Percentiles rank a stretch among this genome's conserved stretches.
phyloP scores from a whole-genome alignment of 352 stramenopile genomes.

The Elongisporangium anandrum region DNA sequence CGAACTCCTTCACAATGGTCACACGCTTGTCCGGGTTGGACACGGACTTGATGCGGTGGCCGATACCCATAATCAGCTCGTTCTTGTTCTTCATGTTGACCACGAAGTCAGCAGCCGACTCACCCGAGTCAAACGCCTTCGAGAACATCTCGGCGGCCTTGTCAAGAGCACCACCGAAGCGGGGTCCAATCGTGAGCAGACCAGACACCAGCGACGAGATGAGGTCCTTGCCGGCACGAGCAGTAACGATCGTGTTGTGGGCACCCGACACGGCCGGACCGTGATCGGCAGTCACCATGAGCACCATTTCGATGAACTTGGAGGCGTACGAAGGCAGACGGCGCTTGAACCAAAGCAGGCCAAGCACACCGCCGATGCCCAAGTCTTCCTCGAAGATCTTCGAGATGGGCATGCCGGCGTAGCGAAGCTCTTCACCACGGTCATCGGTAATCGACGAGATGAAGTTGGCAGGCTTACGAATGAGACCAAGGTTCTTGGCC shows the following conservation, averaged over 20 bases:
- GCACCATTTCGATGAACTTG: conserved; percentile 98
- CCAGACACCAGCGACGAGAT: conserved; percentile 96
- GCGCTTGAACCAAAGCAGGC: conserved; percentile 95
- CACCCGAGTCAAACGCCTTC: conserved; percentile 84
- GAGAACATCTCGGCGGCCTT: conserved; percentile 93
- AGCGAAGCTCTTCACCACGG: conserved; percentile 94
- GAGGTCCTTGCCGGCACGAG: conserved; percentile 95
- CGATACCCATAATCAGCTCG: conserved; percentile 97
- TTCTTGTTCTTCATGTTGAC: conserved; percentile 93
- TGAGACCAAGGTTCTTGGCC: conserved; percentile 94
- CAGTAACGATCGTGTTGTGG: conserved; percentile 96
- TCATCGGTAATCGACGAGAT: conserved; percentile 98
- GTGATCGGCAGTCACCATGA: conserved; percentile 97
- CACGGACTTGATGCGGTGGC: conserved; percentile 94
- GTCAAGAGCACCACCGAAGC: conserved; percentile 95
- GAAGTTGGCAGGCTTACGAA: conserved; percentile 96
- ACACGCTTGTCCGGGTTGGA: conserved; percentile 96
- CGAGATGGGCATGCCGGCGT: conserved; percentile 94
- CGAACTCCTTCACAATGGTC: conserved; percentile 96
- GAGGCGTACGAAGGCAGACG: conserved; percentile 84
- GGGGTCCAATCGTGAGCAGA: conserved; percentile 94
- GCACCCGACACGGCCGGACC: conserved; percentile 94
- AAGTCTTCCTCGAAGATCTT: conserved; percentile 94
- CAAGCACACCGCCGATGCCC: conserved; percentile 92
- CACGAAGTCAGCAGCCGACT: conserved; percentile 90